A percentile compares a stretch with the other conserved stretches of the same genome.
Conservation (phyloP, 2,329 filamentous ascomycete species). For the Fusarium sp. region DNA sequence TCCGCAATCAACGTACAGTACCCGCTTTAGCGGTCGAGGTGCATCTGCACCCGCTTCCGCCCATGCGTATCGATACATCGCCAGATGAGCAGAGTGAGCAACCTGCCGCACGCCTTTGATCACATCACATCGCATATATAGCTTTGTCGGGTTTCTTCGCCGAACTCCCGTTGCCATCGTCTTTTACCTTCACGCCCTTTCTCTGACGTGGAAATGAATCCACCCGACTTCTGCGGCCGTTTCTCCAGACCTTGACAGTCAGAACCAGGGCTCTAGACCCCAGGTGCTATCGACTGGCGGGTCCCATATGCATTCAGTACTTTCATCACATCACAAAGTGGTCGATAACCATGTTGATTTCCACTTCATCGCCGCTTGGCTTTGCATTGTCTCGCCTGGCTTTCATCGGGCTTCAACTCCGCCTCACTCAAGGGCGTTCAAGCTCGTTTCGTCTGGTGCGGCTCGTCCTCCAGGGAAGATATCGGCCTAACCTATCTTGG, state of each 20-base stretch:
- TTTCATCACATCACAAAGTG: constrained; percentile 26
- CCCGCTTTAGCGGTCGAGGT: constrained; percentile 1
- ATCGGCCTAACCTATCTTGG: not conserved
- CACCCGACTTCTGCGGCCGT: constrained; percentile 39
- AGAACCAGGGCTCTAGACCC: constrained; percentile 22
- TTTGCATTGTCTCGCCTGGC: constrained; percentile 12
- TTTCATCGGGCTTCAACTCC: constrained; percentile 13
- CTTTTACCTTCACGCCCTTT: constrained; percentile 19
- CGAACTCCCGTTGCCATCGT: constrained; percentile 2
- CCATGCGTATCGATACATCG: constrained; percentile 5
- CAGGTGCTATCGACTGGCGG: constrained; percentile 16
- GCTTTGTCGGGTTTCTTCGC: constrained; percentile 14
- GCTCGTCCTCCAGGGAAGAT: constrained; percentile 7
- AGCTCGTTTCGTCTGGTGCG: constrained; percentile 1
- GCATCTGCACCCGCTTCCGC: constrained; percentile 2
- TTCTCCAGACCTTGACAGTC: constrained; percentile 28
- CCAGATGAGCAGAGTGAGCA: constrained; percentile 4
- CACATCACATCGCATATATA: constrained; percentile 25
- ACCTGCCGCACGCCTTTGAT: constrained; percentile 18
- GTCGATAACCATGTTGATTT: constrained; percentile 16
- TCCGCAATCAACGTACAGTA: constrained; percentile 3
- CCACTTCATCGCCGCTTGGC: constrained; percentile 16
- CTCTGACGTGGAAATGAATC: constrained; percentile 40
- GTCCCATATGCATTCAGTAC: constrained; percentile 25
- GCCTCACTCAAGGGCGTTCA: not conserved